Conservation (phyloP, 257 asterid species). For the Eustoma russellianum region DNA sequence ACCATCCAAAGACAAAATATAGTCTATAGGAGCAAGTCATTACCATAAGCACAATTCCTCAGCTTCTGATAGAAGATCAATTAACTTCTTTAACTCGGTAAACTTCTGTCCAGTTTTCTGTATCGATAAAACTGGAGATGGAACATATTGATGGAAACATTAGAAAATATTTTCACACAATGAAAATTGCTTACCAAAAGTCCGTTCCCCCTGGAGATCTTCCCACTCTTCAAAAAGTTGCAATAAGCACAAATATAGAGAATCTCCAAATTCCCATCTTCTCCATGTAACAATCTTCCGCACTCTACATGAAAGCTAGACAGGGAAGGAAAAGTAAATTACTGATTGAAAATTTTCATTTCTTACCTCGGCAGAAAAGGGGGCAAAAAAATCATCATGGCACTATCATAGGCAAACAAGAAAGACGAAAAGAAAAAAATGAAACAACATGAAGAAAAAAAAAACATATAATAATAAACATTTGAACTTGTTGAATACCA, state of each 20-base stretch:
- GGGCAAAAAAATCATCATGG: no score
- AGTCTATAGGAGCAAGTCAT: neutral
- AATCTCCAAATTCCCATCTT: conserved; percentile 20
- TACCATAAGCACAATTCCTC: conserved; percentile 65
- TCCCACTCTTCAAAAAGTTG: conserved; percentile 35
- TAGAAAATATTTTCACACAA: conserved; percentile 6
- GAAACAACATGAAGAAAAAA: no score
- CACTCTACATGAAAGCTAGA: conserved; percentile 68
- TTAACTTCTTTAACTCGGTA: conserved; percentile 44
- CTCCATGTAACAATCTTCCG: conserved; percentile 24
- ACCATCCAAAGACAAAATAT: neutral
- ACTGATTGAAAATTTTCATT: no score
- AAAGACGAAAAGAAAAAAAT: no score
- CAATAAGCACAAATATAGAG: conserved; percentile 49
- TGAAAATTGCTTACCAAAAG: conserved; percentile 42
- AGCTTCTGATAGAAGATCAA: conserved; percentile 49
- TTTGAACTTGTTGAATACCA: no score
- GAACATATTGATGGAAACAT: conserved; percentile 6
- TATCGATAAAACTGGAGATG: conserved; percentile 18
- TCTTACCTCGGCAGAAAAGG: neutral
- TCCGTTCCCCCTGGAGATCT: conserved; percentile 39
- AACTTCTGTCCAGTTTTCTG: conserved; percentile 55
- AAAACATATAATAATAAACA: no score
- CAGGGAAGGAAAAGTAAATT: conserved; percentile 12
- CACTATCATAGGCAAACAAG: no score